Conservation (phyloP, 305 asterid genomes). For the Stenogyne calaminthoides region DNA sequence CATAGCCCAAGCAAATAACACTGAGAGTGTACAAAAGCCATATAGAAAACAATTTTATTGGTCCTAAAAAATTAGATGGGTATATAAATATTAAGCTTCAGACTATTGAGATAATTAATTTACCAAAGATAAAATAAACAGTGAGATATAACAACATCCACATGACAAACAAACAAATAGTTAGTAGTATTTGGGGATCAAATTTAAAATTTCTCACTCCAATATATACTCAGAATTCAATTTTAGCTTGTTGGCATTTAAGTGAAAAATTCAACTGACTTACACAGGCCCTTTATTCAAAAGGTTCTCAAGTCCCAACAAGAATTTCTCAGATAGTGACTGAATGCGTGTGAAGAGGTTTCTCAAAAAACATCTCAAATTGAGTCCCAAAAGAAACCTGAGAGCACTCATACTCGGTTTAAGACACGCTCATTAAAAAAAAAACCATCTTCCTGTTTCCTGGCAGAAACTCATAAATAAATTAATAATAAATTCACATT, state of each 20-base stretch:
- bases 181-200: background rate
- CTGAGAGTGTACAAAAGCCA: background rate
- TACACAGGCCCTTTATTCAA: background rate
- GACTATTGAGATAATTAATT: background rate
- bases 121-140: background rate
- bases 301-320: background rate
- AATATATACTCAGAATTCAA: background rate
- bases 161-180: background rate
- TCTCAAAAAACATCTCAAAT: background rate
- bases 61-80: background rate
- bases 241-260: background rate
- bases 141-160: background rate
- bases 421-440: background rate
- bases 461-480: background rate
- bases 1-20: background rate
- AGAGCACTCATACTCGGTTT: background rate
- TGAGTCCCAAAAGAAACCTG: background rate
- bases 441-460: background rate
- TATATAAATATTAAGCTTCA: background rate
- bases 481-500: background rate
- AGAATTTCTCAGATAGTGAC: background rate
- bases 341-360: background rate
- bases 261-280: background rate
- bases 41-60: too few species aligned
- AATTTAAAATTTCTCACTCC: background rate